Evolutionary conservation across 805 yeast genomes (phyloP).

Genomic region (Saccharomyces jurei): DNA sequence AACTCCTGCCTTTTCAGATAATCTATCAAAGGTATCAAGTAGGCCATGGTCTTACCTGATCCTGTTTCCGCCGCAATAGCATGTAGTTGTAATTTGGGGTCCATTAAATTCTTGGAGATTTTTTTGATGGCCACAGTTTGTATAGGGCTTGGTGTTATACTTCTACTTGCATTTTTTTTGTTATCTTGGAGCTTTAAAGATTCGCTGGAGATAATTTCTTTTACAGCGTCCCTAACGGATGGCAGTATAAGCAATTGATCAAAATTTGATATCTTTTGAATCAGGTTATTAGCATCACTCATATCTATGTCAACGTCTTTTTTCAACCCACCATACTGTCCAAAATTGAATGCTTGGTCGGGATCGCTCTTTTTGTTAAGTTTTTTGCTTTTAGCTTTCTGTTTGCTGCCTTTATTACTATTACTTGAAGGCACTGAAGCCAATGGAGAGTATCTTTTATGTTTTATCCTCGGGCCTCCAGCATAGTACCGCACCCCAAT

Average conservation of each 20-base stretch:
- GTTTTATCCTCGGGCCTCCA: neutral
- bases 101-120: slow-evolving; percentile 28
- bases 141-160: slow-evolving; percentile 60
- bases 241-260: slow-evolving; percentile 62
- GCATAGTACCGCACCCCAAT: neutral
- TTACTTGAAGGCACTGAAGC: neutral
- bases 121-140: slow-evolving; percentile 63
- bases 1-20: slow-evolving; percentile 53
- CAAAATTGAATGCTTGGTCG: slow-evolving; percentile 31
- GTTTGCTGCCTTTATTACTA: neutral
- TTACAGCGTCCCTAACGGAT: slow-evolving; percentile 52
- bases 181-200: slow-evolving; percentile 32
- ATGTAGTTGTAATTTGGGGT: slow-evolving; percentile 46
- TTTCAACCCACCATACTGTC: slow-evolving; percentile 42
- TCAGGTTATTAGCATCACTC: slow-evolving; percentile 33
- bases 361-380: neutral
- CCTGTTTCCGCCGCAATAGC: slow-evolving; percentile 95
- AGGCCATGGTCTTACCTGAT: slow-evolving; percentile 92
- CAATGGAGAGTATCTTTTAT: neutral
- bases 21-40: slow-evolving; percentile 67
- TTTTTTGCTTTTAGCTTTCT: neutral
- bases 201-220: slow-evolving; percentile 42
- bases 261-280: slow-evolving; percentile 52
- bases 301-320: slow-evolving; percentile 32
- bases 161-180: slow-evolving; percentile 1